A percentile compares a stretch with the other conserved stretches of the same genome.
phyloP scores from a whole-genome alignment of 2,329 filamentous ascomycete genomes.

The Xylaria sp. region DNA sequence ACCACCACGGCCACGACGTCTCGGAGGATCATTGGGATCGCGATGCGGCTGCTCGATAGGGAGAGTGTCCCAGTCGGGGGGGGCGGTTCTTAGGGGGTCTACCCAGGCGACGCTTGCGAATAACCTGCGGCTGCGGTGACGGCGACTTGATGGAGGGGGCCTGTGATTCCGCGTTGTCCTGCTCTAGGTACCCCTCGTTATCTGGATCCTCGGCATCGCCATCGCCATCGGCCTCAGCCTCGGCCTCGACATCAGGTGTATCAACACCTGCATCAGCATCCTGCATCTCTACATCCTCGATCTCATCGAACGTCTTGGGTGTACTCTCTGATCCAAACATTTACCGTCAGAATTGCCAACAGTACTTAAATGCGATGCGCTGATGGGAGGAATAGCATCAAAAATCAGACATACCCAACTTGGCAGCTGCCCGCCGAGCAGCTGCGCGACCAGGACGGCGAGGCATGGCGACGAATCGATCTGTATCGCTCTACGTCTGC shows the following conservation, averaged over 20 bases:
- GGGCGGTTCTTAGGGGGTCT: conserved; percentile 80
- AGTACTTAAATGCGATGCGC: no score
- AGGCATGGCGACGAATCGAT: conserved; percentile 24
- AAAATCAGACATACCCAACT: conserved; percentile 34
- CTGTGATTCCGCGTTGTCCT: conserved; percentile 33
- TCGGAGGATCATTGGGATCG: conserved; percentile 52
- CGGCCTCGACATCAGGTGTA: conserved; percentile 24
- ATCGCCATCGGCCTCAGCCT: conserved; percentile 22
- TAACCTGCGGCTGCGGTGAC: conserved; percentile 53
- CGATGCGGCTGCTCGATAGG: conserved; percentile 49
- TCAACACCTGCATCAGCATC: conserved; percentile 39
- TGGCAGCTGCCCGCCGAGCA: conserved; percentile 40
- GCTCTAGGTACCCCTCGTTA: conserved; percentile 34
- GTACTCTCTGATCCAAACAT: conserved; percentile 39
- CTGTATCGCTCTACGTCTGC: not conserved
- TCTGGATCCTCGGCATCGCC: conserved; percentile 37
- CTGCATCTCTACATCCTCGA: conserved; percentile 46
- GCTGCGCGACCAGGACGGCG: conserved; percentile 41
- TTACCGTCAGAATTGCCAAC: conserved; percentile 2
- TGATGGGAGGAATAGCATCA: not conserved
- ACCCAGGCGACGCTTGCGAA: conserved; percentile 74
- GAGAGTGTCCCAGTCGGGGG: conserved; percentile 66
- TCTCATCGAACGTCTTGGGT: conserved; percentile 45
- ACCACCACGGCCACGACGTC: conserved; percentile 62
- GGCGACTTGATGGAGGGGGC: conserved; percentile 45